Percentiles rank a stretch among this genome's conserved stretches.
These are phyloP conservation scores for Ophiobolus disseminans DNA, from an alignment of 2,329 filamentous ascomycete genomes.

Conservation along the genomic window DNA sequence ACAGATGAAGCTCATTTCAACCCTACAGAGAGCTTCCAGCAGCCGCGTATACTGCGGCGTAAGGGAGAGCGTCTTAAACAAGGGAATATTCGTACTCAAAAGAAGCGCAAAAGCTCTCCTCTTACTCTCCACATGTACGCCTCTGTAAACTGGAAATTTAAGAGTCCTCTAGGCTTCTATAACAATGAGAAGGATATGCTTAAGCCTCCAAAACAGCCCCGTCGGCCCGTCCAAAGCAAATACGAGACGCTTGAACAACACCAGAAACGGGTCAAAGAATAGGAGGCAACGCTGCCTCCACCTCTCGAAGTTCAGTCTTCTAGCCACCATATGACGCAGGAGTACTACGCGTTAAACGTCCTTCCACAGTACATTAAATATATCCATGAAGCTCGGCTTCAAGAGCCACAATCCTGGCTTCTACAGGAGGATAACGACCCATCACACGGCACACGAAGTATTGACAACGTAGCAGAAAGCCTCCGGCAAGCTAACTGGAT, in stretches of 20 bases:
- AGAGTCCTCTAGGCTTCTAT: background rate
- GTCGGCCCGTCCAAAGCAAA: background rate
- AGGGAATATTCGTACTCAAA: background rate
- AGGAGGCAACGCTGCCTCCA: conserved; percentile 5
- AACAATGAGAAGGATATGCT: background rate
- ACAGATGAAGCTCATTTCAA: too few relatives aligned
- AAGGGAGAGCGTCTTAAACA: background rate
- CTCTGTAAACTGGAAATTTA: background rate
- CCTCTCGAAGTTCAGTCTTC: background rate
- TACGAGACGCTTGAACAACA: background rate
- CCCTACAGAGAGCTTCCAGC: background rate
- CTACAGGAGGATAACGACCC: conserved; percentile 12
- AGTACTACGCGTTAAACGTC: conserved; percentile 6
- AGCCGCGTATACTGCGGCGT: background rate
- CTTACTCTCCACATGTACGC: background rate
- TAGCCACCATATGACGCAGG: background rate
- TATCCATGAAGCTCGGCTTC: background rate
- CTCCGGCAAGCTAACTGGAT: background rate
- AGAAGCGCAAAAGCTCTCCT: background rate
- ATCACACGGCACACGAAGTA: conserved; percentile 5
- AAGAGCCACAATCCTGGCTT: background rate
- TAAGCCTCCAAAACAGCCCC: background rate
- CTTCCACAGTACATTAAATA: conserved; percentile 1
- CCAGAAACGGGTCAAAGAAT: background rate
- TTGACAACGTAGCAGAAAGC: background rate